Conservation (phyloP, 2,329 filamentous ascomycete genomes). For the Tolypocladium ophioglossoides region DNA sequence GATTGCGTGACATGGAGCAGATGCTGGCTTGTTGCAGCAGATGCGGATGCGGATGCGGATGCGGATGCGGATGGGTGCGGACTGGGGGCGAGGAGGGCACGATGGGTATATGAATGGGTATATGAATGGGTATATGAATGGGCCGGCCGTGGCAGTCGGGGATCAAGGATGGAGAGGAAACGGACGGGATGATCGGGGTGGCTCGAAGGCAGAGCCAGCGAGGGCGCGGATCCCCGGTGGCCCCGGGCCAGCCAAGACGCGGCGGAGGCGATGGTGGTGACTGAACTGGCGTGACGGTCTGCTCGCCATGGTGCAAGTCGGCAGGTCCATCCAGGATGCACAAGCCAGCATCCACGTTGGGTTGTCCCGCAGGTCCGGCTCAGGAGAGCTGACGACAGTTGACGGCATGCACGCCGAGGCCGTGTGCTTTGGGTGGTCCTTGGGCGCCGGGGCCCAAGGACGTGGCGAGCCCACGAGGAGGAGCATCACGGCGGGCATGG, state of each 20-base stretch:
- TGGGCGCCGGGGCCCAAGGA: not conserved
- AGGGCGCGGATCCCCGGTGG: not conserved
- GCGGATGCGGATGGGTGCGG: not conserved
- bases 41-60: too few species aligned
- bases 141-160: not conserved
- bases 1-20: not conserved
- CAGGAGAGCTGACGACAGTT: not conserved
- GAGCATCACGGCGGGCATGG: not conserved
- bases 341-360: not conserved
- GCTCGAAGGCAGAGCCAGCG: not conserved
- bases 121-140: too few species aligned
- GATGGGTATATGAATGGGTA: too few species aligned
- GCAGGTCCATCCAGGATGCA: not conserved
- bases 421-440: not conserved
- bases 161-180: not conserved
- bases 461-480: not conserved
- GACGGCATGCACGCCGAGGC: not conserved
- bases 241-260: not conserved
- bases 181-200: not conserved
- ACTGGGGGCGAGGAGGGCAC: not conserved
- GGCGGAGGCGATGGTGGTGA: not conserved
- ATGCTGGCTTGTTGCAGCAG: not conserved
- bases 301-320: too few species aligned
- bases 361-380: not conserved
- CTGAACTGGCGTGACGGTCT: too few species aligned